Percentiles rank a stretch among this genome's conserved stretches.
These are phyloP conservation scores for Thelonectria rubi DNA, from an alignment of 2,329 filamentous ascomycete genomes.

Conservation along the genomic window DNA sequence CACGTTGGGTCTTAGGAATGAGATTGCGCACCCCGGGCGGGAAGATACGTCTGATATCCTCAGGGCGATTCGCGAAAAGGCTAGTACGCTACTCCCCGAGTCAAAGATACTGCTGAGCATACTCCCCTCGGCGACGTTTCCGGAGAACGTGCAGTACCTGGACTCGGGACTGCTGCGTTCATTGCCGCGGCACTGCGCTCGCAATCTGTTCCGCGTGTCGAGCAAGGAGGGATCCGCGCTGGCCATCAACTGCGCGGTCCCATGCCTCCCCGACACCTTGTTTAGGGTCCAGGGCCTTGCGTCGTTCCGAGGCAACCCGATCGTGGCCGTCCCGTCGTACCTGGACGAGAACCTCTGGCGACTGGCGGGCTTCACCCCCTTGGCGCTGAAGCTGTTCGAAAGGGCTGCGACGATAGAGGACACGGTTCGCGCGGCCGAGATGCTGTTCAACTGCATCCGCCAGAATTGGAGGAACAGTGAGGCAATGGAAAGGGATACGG, in stretches of 20 bases:
- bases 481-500: slow-evolving; percentile 95
- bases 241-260: slow-evolving; percentile 87
- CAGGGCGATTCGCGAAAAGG: slow-evolving; percentile 85
- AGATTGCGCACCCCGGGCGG: slow-evolving; percentile 87
- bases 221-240: slow-evolving; percentile 71
- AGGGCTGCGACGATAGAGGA: slow-evolving; percentile 74
- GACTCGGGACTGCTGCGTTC: slow-evolving; percentile 80
- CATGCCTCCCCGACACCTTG: slow-evolving; percentile 89
- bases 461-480: slow-evolving; percentile 98
- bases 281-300: slow-evolving; percentile 82
- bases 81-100: slow-evolving; percentile 83
- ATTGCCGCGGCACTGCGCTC: slow-evolving; percentile 76
- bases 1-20: slow-evolving; percentile 88
- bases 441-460: slow-evolving; percentile 85
- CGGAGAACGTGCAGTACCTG: slow-evolving; percentile 80
- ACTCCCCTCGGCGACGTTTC: slow-evolving; percentile 80
- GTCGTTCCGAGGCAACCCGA: slow-evolving; percentile 82
- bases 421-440: slow-evolving; percentile 79
- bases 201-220: slow-evolving; percentile 59
- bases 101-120: slow-evolving; percentile 83
- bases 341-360: slow-evolving; percentile 94
- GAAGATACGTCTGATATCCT: slow-evolving; percentile 93
- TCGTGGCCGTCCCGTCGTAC: slow-evolving; percentile 81
- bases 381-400: slow-evolving; percentile 86
- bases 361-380: slow-evolving; percentile 86